Percentiles rank a stretch among this genome's conserved stretches.
phyloP scores from a whole-genome alignment of 345 rosid genomes.

The Sonneratia caseolaris region DNA sequence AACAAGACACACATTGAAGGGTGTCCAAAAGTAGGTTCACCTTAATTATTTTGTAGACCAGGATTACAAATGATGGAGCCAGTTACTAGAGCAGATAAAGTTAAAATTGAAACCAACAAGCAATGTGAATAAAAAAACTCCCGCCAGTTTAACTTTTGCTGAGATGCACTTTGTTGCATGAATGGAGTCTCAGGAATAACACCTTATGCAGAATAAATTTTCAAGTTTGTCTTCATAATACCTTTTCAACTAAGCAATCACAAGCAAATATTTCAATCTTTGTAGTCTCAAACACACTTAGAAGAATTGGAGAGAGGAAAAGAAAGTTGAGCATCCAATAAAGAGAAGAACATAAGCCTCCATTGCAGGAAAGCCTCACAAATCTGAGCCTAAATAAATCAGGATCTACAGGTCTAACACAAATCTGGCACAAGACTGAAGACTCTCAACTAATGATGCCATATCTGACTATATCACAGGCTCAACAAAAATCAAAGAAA shows the following conservation, averaged over 20 bases:
- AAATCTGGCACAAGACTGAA: not conserved
- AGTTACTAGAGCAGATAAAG: not conserved
- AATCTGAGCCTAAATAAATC: not conserved
- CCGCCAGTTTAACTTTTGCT: too few relatives aligned
- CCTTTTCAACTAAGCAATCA: not conserved
- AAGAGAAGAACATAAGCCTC: not conserved
- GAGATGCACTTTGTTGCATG: too few relatives aligned
- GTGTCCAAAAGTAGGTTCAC: not conserved
- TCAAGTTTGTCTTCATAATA: not conserved
- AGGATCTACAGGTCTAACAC: not conserved
- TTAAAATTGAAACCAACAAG: not conserved
- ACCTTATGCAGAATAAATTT: not conserved
- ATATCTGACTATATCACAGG: not conserved
- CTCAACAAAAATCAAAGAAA: not conserved
- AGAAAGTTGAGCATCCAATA: not conserved
- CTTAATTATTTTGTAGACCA: not conserved
- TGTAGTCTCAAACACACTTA: not conserved
- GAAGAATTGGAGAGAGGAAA: not conserved
- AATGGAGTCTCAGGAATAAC: too few relatives aligned
- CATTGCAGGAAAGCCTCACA: not conserved
- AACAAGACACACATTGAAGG: not conserved
- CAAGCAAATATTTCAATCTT: not conserved
- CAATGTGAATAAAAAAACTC: not conserved
- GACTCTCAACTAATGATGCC: not conserved
- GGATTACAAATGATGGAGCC: not conserved